Conservation (phyloP, 1,139 yeast species). For the Ogataea hybrid region DNA sequence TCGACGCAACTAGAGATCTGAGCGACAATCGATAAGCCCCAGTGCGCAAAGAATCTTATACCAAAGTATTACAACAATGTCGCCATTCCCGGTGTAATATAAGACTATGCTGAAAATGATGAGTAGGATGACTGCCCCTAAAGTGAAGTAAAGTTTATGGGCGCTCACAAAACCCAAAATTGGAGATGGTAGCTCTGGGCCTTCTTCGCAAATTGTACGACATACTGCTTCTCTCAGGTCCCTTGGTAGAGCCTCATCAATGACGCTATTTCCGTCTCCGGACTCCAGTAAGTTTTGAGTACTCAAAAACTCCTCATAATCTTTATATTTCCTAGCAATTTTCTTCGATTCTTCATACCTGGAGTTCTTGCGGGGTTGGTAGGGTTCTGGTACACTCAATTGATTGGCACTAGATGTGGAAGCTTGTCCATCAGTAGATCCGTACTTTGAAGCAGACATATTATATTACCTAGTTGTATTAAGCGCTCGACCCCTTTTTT, state of each 20-base stretch:
- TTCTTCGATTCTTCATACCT: not conserved
- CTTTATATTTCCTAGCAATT: conserved; percentile 7
- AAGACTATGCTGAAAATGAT: conserved; percentile 10
- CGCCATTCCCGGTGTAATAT: conserved; percentile 13
- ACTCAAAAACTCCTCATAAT: conserved; percentile 12
- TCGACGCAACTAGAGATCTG: conserved; percentile 5
- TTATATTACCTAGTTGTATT: not conserved
- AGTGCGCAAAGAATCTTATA: conserved; percentile 12
- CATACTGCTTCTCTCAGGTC: conserved; percentile 10
- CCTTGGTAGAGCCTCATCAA: not conserved
- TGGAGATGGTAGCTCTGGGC: conserved; percentile 10
- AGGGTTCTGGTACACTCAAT: not conserved
- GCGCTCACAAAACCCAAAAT: conserved; percentile 7
- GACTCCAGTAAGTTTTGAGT: conserved; percentile 11
- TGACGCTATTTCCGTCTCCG: conserved; percentile 5
- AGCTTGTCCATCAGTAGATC: conserved; percentile 3
- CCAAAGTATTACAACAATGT: conserved; percentile 10
- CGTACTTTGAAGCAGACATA: conserved; percentile 4
- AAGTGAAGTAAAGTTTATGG: conserved; percentile 7
- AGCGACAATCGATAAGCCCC: conserved; percentile 13
- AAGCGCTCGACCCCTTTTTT: conserved; percentile 5
- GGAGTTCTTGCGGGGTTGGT: not conserved
- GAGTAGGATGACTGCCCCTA: conserved; percentile 4
- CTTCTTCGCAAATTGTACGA: conserved; percentile 12
- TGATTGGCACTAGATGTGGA: not conserved